Conservation (phyloP, 768 basidiomycete species). For the Lactifluus pinguis region DNA sequence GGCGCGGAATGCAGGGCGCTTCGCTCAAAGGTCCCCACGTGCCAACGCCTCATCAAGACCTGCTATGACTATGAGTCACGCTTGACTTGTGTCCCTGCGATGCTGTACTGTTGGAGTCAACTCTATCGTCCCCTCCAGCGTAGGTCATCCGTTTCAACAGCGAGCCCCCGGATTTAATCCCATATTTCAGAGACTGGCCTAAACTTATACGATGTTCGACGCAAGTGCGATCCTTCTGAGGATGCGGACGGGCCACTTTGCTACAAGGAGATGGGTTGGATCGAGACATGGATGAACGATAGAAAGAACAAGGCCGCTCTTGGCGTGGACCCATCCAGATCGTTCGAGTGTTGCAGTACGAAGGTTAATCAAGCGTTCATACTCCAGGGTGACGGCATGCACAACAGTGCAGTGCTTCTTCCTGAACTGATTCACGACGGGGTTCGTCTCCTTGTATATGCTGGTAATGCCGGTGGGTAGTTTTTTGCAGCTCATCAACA, state of each 20-base stretch:
- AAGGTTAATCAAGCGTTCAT: constrained; percentile 75
- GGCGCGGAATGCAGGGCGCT: constrained; percentile 40
- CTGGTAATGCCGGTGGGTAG: constrained; percentile 60
- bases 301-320: constrained; percentile 68
- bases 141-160: constrained; percentile 28
- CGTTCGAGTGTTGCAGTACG: constrained; percentile 69
- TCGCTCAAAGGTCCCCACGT: constrained; percentile 39
- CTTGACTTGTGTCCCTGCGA: constrained; percentile 48
- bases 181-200: constrained; percentile 48
- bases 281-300: constrained; percentile 83
- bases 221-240: constrained; percentile 56
- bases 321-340: constrained; percentile 51
- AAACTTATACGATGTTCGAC: constrained; percentile 87
- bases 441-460: constrained; percentile 79
- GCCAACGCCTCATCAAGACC: constrained; percentile 41
- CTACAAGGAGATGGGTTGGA: constrained; percentile 75
- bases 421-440: constrained; percentile 78
- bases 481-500: not conserved
- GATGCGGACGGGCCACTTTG: constrained; percentile 56
- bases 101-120: constrained; percentile 71
- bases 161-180: not conserved
- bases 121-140: constrained; percentile 63
- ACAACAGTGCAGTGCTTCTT: constrained; percentile 69
- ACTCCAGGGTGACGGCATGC: constrained; percentile 79
- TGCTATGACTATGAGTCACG: constrained; percentile 40